Conservation (phyloP, 345 rosid species). For the Zanthoxylum bungeanum region DNA sequence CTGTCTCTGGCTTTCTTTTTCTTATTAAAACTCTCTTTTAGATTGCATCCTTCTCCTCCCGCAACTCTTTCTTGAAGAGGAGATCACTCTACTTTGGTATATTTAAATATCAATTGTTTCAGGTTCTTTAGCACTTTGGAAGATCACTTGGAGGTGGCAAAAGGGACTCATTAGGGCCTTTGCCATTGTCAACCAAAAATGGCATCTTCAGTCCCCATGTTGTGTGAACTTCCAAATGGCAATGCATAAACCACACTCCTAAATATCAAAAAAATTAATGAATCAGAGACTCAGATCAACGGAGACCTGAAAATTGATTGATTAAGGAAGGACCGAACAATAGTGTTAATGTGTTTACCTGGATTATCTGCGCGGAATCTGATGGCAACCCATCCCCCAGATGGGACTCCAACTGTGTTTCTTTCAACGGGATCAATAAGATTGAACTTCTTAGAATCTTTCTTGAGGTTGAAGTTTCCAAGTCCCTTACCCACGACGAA, state of each 20-base stretch:
- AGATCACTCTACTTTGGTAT: background rate
- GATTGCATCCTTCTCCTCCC: background rate
- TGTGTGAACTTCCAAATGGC: slow-evolving; percentile 46
- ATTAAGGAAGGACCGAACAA: background rate
- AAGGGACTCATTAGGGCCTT: slow-evolving; percentile 34
- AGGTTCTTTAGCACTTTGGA: slow-evolving; percentile 35
- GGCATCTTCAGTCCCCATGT: slow-evolving; percentile 66
- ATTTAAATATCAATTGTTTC: background rate
- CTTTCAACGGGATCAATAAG: slow-evolving; percentile 27
- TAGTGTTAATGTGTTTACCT: background rate
- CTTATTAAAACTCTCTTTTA: background rate
- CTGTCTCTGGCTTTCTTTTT: too few relatives aligned
- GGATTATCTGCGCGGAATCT: slow-evolving; percentile 28
- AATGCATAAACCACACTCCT: slow-evolving; percentile 54
- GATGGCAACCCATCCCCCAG: slow-evolving; percentile 24
- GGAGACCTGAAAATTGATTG: background rate
- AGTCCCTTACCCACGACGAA: slow-evolving; percentile 23
- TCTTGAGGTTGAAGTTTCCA: slow-evolving; percentile 20
- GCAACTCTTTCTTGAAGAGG: background rate
- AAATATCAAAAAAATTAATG: background rate
- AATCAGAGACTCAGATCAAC: background rate
- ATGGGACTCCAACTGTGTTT: slow-evolving; percentile 27
- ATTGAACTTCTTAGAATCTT: slow-evolving; percentile 16
- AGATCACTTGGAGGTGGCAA: slow-evolving; percentile 50
- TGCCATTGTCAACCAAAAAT: slow-evolving; percentile 50